Evolutionary conservation across 495 filamentous ascomycete genomes (phyloP).

Genomic region (Xylaria longipes): DNA sequence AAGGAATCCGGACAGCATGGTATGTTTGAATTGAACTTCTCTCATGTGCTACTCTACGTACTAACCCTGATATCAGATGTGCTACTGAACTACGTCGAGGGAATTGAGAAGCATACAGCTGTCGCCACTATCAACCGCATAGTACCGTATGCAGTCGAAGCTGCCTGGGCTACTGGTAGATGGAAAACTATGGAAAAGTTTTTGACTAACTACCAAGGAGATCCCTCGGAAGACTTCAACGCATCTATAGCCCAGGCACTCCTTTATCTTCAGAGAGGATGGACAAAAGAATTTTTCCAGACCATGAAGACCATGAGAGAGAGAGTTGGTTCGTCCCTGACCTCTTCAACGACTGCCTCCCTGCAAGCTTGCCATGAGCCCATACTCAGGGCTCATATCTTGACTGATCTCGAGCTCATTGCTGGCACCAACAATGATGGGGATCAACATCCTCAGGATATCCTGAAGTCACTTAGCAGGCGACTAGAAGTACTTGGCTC

Average conservation of each 20-base stretch:
- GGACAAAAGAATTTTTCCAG: constrained; percentile 60
- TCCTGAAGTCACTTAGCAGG: constrained; percentile 68
- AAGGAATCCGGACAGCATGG: constrained; percentile 92
- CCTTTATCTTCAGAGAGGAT: constrained; percentile 63
- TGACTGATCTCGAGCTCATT: constrained; percentile 87
- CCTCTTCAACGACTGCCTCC: constrained; percentile 74
- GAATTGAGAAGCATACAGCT: constrained; percentile 62
- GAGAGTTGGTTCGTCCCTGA: constrained; percentile 73
- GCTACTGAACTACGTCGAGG: constrained; percentile 82
- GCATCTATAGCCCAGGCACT: constrained; percentile 78
- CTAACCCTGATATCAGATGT: constrained; percentile 64
- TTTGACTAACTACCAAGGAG: constrained; percentile 57
- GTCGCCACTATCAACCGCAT: constrained; percentile 60
- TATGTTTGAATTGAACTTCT: constrained; percentile 43
- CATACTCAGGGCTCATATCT: constrained; percentile 82
- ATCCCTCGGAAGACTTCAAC: constrained; percentile 76
- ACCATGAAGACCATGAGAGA: constrained; percentile 70
- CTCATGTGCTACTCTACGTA: not conserved
- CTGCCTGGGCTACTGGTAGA: constrained; percentile 84
- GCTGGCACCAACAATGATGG: constrained; percentile 53
- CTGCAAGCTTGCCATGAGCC: constrained; percentile 80
- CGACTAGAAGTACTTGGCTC: constrained; percentile 85
- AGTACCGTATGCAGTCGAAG: constrained; percentile 83
- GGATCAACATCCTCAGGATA: constrained; percentile 46
- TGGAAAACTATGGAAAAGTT: constrained; percentile 79